Conservation (phyloP, 148 eudicot species). For the Fagopyrum tataricum region DNA sequence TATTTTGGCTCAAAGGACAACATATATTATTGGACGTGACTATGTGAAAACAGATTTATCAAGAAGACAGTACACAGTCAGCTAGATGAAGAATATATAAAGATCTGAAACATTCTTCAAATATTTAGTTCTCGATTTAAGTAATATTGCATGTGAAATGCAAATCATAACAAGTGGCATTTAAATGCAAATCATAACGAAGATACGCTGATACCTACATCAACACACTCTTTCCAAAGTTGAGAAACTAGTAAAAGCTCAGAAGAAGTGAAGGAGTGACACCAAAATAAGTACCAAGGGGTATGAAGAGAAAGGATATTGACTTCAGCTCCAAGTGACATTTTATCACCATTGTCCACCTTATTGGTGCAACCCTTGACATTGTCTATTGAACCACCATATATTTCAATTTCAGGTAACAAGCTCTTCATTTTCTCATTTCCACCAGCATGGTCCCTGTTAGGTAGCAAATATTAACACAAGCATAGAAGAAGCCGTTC, state of each 20-base stretch:
- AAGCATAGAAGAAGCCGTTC: constrained; percentile 4
- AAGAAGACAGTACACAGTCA: background rate
- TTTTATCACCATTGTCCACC: constrained; percentile 76
- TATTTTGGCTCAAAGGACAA: background rate
- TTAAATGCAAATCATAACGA: background rate
- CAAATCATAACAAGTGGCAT: too few relatives aligned
- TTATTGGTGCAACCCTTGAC: constrained; percentile 77
- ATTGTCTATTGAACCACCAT: constrained; percentile 85
- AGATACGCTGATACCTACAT: background rate
- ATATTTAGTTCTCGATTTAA: background rate
- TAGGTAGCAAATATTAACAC: constrained; percentile 3
- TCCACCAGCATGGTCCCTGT: constrained; percentile 98
- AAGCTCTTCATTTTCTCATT: constrained; percentile 65
- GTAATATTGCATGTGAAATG: background rate
- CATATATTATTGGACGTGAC: background rate
- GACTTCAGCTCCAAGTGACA: constrained; percentile 56
- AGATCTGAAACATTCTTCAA: background rate
- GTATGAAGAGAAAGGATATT: constrained; percentile 73
- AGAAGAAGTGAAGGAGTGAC: background rate
- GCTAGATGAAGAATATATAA: background rate
- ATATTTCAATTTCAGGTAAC: constrained; percentile 70
- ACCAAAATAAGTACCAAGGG: constrained; percentile 47
- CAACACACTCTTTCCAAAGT: background rate
- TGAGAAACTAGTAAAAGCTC: background rate
- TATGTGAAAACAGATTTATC: background rate